phyloP scores from a whole-genome alignment of 179 eudicot species.

The Gypsophila paniculata region DNA sequence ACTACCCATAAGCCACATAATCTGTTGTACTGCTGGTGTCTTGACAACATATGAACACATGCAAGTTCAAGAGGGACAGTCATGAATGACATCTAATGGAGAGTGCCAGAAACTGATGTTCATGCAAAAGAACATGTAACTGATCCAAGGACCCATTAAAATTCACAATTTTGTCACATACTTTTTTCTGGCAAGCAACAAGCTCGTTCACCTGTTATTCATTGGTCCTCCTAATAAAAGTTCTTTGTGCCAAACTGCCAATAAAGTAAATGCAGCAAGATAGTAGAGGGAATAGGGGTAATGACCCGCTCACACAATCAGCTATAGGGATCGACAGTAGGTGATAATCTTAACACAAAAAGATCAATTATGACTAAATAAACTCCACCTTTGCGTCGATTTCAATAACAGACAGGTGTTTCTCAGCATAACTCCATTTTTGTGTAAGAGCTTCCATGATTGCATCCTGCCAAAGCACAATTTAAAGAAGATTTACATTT shows the following conservation, averaged over 20 bases:
- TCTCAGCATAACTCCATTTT: conserved; percentile 67
- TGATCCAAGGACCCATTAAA: neutral
- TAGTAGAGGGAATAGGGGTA: neutral
- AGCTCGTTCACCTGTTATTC: neutral
- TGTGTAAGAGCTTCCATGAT: conserved; percentile 57
- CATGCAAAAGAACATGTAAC: neutral
- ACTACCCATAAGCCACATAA: neutral
- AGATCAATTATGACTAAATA: conserved; percentile 7
- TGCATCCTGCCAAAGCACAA: conserved; percentile 43
- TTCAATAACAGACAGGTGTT: conserved; percentile 52
- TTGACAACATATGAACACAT: neutral
- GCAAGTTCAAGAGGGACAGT: neutral
- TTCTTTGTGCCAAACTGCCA: neutral
- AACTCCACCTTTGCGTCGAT: conserved; percentile 66
- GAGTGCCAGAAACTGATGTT: neutral
- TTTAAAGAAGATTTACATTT: neutral
- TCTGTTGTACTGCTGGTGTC: neutral
- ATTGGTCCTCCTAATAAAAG: neutral
- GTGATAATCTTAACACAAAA: conserved; percentile 11
- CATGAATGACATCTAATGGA: neutral
- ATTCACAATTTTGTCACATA: neutral
- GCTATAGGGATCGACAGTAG: neutral
- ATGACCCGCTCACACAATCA: neutral
- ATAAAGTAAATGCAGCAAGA: neutral
- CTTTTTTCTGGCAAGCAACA: neutral